phyloP scores from a whole-genome alignment of 2,329 filamentous ascomycete species.

The Penicillium sp. region DNA sequence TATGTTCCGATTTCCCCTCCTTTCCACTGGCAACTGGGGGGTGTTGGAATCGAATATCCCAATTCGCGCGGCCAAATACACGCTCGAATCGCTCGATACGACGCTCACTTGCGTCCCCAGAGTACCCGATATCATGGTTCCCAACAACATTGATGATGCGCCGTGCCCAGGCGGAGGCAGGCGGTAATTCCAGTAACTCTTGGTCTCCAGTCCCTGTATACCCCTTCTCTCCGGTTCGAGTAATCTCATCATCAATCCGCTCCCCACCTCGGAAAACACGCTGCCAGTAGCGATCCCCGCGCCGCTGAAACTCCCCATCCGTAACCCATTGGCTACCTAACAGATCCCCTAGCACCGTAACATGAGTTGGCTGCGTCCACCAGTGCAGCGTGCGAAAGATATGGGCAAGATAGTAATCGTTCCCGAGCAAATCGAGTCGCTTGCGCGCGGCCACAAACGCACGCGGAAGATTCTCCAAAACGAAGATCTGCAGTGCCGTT shows the following conservation, averaged over 20 bases:
- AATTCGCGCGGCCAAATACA: constrained; percentile 86
- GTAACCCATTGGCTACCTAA: constrained; percentile 94
- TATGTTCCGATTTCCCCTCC: not conserved
- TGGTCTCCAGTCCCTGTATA: constrained; percentile 35
- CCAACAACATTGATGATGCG: constrained; percentile 88
- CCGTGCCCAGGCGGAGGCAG: constrained; percentile 67
- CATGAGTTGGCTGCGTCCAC: constrained; percentile 85
- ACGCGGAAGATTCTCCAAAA: constrained; percentile 70
- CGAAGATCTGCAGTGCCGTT: constrained; percentile 43
- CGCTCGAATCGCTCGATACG: constrained; percentile 81
- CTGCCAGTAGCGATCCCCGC: constrained; percentile 78
- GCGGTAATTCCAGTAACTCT: constrained; percentile 37
- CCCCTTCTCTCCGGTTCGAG: constrained; percentile 33
- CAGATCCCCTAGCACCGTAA: constrained; percentile 86
- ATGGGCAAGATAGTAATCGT: constrained; percentile 93
- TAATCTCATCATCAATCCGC: constrained; percentile 60
- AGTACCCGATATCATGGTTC: constrained; percentile 97
- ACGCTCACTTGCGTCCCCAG: constrained; percentile 80
- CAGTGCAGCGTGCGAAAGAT: constrained; percentile 83
- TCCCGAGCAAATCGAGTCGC: constrained; percentile 84
- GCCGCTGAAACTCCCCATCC: constrained; percentile 78
- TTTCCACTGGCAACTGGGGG: constrained; percentile 35
- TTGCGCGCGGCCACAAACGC: constrained; percentile 74
- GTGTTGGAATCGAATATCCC: constrained; percentile 78
- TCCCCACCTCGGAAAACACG: constrained; percentile 73